These are phyloP conservation scores for Penicillium sp. DNA, from an alignment of 2,329 filamentous ascomycete species.

Conservation along the genomic window DNA sequence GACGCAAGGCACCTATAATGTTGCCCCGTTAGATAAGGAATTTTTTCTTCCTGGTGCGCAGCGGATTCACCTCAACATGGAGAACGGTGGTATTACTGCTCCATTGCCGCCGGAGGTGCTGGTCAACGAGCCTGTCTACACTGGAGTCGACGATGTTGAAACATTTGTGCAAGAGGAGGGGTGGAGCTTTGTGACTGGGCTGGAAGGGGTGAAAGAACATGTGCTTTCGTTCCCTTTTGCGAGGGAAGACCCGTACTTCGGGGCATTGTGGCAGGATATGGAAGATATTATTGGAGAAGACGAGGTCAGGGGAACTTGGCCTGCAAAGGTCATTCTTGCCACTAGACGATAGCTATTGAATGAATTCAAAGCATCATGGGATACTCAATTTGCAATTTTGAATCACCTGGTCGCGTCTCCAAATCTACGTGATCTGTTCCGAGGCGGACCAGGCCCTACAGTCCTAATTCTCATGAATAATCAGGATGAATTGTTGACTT, in stretches of 20 bases:
- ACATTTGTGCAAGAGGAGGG: not conserved
- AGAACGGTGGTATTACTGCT: not conserved
- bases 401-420: too few relatives aligned
- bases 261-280: not conserved
- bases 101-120: not conserved
- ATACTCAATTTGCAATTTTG: too few relatives aligned
- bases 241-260: not conserved
- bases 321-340: not conserved
- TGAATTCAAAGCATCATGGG: too few relatives aligned
- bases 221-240: not conserved
- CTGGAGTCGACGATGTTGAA: not conserved
- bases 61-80: not conserved
- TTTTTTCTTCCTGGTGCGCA: not conserved
- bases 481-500: too few relatives aligned
- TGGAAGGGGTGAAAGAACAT: not conserved
- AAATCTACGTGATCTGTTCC: too few relatives aligned
- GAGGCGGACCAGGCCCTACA: too few relatives aligned
- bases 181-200: not conserved
- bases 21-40: not conserved
- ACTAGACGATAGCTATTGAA: not conserved
- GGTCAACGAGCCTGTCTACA: not conserved
- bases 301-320: not conserved
- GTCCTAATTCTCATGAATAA: too few relatives aligned
- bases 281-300: not conserved
- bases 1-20: not conserved